Conservation (phyloP, 768 basidiomycete genomes). For the Lentinula detonsa region DNA sequence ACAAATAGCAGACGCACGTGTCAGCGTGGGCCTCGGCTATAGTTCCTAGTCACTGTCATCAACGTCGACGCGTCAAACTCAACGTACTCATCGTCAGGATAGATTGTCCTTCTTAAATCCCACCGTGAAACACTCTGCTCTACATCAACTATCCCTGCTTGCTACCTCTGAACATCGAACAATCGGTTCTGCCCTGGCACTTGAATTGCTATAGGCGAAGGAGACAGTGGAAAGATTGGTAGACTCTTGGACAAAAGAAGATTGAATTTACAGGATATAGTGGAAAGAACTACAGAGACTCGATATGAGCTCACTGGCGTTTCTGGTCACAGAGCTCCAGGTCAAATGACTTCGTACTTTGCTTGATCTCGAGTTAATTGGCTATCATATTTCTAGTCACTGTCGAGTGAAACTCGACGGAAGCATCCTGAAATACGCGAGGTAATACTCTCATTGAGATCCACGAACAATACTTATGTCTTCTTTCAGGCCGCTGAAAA, state of each 20-base stretch:
- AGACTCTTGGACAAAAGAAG: not conserved
- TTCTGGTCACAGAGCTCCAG: conserved; percentile 72
- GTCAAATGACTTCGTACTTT: conserved; percentile 21
- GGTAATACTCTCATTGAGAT: conserved; percentile 35
- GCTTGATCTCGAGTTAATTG: conserved; percentile 10
- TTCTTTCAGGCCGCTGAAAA: conserved; percentile 73
- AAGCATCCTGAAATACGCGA: conserved; percentile 93
- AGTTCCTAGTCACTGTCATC: no score
- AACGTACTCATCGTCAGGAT: no score
- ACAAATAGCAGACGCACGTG: no score
- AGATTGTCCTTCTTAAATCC: no score
- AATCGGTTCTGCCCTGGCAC: not conserved
- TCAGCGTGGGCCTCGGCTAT: no score
- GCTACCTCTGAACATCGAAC: no score
- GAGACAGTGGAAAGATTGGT: not conserved
- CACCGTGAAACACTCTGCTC: no score
- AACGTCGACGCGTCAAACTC: no score
- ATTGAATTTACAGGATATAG: not conserved
- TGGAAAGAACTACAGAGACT: not conserved
- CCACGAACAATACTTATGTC: not conserved
- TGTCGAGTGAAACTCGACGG: conserved; percentile 83
- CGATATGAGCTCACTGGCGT: conserved; percentile 66
- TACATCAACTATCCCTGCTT: no score
- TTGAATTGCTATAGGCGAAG: not conserved
- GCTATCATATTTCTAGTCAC: conserved; percentile 41